These are phyloP conservation scores for Acorus calamus DNA, from an alignment of 106 monocot species.

Conservation along the genomic window DNA sequence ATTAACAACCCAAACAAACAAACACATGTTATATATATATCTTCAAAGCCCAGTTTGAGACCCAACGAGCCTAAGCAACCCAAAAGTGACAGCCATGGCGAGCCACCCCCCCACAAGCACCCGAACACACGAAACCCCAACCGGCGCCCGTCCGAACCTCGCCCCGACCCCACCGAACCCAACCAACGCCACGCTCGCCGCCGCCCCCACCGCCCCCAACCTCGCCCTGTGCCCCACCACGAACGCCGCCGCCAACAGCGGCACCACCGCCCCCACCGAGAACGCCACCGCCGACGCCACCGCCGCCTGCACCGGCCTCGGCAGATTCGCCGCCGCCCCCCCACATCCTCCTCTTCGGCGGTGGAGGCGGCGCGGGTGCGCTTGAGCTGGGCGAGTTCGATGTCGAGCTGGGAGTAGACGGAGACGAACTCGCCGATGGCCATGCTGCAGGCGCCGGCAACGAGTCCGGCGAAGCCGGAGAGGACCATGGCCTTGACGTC, in stretches of 20 bases:
- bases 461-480: conserved; percentile 53
- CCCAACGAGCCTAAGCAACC: conserved; percentile 29
- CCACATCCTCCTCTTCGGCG: background rate
- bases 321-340: conserved; percentile 30
- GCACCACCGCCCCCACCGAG: conserved; percentile 31
- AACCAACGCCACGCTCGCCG: conserved; percentile 28
- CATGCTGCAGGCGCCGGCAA: conserved; percentile 76
- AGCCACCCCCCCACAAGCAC: conserved; percentile 52
- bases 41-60: too few species aligned
- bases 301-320: conserved; percentile 32
- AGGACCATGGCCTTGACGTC: conserved; percentile 36
- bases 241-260: conserved; percentile 44
- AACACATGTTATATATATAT: too few species aligned
- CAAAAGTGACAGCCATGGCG: conserved; percentile 48
- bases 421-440: conserved; percentile 77
- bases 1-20: too few species aligned
- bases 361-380: background rate
- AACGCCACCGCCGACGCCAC: conserved; percentile 29
- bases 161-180: conserved; percentile 44
- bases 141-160: conserved; percentile 27
- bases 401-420: conserved; percentile 61
- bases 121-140: conserved; percentile 13
- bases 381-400: conserved; percentile 27
- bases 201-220: conserved; percentile 30
- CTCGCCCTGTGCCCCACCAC: conserved; percentile 21